Evolutionary conservation across 2,329 filamentous ascomycete species (phyloP).

Genomic region (Bisporella sp.): DNA sequence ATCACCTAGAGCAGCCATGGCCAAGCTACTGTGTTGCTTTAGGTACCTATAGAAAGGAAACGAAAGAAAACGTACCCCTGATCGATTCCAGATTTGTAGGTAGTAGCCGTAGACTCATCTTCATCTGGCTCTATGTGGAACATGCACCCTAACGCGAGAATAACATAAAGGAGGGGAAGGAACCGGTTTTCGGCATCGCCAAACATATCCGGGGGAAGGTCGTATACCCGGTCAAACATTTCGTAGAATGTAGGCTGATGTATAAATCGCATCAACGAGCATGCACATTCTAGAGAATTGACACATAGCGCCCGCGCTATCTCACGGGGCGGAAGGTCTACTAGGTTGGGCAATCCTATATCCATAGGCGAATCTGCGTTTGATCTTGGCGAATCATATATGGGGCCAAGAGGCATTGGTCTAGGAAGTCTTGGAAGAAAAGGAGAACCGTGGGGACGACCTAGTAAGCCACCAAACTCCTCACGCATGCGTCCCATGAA

Average conservation of each 20-base stretch:
- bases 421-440: conserved; percentile 48
- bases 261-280: conserved; percentile 59
- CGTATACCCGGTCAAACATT: conserved; percentile 71
- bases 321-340: conserved; percentile 63
- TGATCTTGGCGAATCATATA: conserved; percentile 25
- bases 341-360: conserved; percentile 25
- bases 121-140: conserved; percentile 50
- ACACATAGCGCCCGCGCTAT: conserved; percentile 46
- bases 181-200: conserved; percentile 60
- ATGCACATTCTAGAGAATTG: conserved; percentile 49
- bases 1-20: too few relatives aligned
- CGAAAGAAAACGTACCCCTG: conserved; percentile 41
- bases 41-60: too few relatives aligned
- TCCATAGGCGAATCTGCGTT: conserved; percentile 24
- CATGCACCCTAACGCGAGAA: conserved; percentile 66
- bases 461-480: conserved; percentile 73
- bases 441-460: conserved; percentile 48
- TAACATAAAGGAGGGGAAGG: conserved; percentile 63
- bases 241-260: conserved; percentile 77
- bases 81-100: conserved; percentile 45
- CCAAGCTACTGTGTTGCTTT: too few relatives aligned
- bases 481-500: conserved; percentile 84
- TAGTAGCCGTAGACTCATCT: conserved; percentile 35
- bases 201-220: conserved; percentile 54
- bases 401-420: conserved; percentile 28